phyloP scores from a whole-genome alignment of 305 asterid species.

The Fraxinus sp. region DNA sequence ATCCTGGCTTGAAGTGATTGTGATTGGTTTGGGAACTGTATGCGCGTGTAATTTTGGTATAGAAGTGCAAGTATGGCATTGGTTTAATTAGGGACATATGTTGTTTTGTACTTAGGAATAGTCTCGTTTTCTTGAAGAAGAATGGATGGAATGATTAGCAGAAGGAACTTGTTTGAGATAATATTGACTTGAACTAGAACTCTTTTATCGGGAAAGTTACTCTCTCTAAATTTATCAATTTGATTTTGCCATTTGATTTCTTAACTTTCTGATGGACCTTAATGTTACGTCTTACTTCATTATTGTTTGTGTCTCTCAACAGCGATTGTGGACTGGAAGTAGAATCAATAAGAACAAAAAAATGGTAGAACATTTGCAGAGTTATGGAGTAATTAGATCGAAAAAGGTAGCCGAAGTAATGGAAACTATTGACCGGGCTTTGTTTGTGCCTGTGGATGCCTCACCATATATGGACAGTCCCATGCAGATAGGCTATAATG shows the following conservation, averaged over 20 bases:
- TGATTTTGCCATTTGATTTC: constrained; percentile 19
- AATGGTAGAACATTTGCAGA: constrained; percentile 64
- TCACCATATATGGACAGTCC: constrained; percentile 80
- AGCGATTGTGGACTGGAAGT: constrained; percentile 65
- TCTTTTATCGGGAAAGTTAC: neutral
- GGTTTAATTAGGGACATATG: neutral
- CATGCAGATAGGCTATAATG: constrained; percentile 82
- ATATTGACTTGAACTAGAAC: neutral
- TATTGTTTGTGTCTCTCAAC: constrained; percentile 45
- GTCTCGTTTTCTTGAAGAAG: neutral
- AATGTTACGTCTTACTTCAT: constrained; percentile 36
- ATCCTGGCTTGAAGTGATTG: neutral
- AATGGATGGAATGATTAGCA: neutral
- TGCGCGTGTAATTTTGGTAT: neutral
- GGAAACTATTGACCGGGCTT: constrained; percentile 82
- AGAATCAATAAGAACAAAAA: constrained; percentile 48
- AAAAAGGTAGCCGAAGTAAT: constrained; percentile 72
- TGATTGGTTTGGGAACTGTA: neutral
- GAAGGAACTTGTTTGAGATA: neutral
- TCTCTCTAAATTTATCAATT: neutral
- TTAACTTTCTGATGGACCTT: constrained; percentile 29
- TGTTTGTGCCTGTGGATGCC: constrained; percentile 78
- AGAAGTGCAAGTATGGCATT: neutral
- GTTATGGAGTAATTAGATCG: constrained; percentile 56
- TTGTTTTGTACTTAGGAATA: neutral